phyloP scores from a whole-genome alignment of 768 basidiomycete genomes.

The Trametes villosa region DNA sequence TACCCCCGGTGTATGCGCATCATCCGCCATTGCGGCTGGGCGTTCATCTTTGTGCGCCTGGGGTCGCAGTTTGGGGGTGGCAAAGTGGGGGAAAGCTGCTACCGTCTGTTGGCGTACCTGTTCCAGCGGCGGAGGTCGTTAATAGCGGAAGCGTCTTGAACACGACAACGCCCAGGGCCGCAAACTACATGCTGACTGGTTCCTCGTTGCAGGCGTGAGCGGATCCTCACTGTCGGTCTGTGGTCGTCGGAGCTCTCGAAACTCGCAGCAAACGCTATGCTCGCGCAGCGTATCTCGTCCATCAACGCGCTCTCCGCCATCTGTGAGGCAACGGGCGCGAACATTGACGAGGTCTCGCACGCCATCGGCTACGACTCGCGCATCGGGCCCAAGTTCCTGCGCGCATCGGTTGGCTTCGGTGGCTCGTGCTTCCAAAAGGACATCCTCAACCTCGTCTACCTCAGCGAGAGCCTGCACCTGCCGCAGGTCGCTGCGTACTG shows the following conservation, averaged over 20 bases:
- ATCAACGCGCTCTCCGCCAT: slow-evolving; percentile 98
- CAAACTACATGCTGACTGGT: background rate
- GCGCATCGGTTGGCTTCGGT: slow-evolving; percentile 94
- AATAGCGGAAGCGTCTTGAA: too few species aligned
- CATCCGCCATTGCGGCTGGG: too few species aligned
- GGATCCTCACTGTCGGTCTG: slow-evolving; percentile 91
- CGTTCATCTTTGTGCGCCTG: too few species aligned
- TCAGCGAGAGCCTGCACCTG: slow-evolving; percentile 91
- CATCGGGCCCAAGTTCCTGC: slow-evolving; percentile 94
- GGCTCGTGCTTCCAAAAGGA: slow-evolving; percentile 99
- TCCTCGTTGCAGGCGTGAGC: slow-evolving; percentile 53
- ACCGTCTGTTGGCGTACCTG: background rate
- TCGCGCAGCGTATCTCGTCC: slow-evolving; percentile 98
- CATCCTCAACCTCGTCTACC: slow-evolving; percentile 97
- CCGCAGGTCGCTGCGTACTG: slow-evolving; percentile 98
- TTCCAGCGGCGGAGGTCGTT: background rate
- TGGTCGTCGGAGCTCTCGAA: slow-evolving; percentile 99
- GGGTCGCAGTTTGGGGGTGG: too few species aligned
- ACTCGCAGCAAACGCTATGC: slow-evolving; percentile 98
- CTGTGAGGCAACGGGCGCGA: slow-evolving; percentile 98
- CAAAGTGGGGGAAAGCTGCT: background rate
- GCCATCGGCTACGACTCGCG: slow-evolving; percentile 94
- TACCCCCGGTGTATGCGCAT: too few species aligned
- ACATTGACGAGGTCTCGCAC: slow-evolving; percentile 95
- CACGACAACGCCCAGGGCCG: too few species aligned